Percentiles rank a stretch among this genome's conserved stretches.
phyloP scores from a whole-genome alignment of 441 rosid species.

The Gossypium armourianum region DNA sequence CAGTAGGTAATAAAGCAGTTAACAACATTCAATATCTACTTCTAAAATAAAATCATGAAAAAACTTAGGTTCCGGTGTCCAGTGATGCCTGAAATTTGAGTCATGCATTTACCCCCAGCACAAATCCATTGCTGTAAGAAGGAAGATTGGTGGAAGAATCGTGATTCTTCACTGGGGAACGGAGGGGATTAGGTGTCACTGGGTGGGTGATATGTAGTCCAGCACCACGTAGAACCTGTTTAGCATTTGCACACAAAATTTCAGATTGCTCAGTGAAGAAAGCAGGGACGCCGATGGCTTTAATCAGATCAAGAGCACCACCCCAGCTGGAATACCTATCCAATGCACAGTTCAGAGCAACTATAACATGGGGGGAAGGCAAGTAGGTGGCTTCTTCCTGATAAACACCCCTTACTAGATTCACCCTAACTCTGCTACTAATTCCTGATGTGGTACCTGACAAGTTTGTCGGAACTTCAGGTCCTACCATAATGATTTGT shows the following conservation, averaged over 20 bases:
- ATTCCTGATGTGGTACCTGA: conserved; percentile 42
- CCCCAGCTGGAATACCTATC: conserved; percentile 27
- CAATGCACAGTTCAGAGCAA: conserved; percentile 30
- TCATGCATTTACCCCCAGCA: conserved; percentile 34
- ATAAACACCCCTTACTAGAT: conserved; percentile 35
- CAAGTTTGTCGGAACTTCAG: conserved; percentile 34
- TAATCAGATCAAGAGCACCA: conserved; percentile 34
- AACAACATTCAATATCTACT: neutral
- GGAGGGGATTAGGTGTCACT: conserved; percentile 37
- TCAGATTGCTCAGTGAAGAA: conserved; percentile 37
- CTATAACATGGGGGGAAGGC: conserved; percentile 34
- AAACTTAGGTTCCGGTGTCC: neutral
- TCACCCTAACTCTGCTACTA: conserved; percentile 36
- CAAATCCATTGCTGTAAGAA: conserved; percentile 35
- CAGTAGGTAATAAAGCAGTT: neutral
- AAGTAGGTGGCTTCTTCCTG: conserved; percentile 36
- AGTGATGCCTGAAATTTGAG: neutral
- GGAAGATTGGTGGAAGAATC: conserved; percentile 33
- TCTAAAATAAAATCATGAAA: neutral
- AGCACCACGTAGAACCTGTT: conserved; percentile 33
- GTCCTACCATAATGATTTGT: conserved; percentile 40
- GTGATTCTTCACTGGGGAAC: conserved; percentile 29
- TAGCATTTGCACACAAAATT: conserved; percentile 29
- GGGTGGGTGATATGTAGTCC: conserved; percentile 40
- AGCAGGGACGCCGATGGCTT: conserved; percentile 30